A percentile compares a stretch with the other conserved stretches of the same genome.
Evolutionary conservation across 306 rosid species (phyloP).

Genomic region (Ziziphus jujuba): DNA sequence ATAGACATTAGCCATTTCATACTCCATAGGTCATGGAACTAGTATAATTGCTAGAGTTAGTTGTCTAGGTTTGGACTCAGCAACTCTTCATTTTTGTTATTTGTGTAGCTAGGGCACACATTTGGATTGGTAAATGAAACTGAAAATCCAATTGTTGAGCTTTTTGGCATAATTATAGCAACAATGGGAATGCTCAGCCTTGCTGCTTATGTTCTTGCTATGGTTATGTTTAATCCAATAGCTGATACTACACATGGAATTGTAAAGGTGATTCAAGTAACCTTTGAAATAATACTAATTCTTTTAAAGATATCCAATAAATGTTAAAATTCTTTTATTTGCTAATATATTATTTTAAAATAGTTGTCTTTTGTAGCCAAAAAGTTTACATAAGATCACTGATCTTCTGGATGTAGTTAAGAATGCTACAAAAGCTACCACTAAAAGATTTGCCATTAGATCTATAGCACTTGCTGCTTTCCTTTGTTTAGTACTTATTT

Average conservation of each 20-base stretch:
- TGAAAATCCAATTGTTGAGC: slow-evolving; percentile 89
- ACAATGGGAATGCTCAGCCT: slow-evolving; percentile 99
- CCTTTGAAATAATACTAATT: slow-evolving; percentile 12
- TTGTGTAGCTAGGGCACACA: slow-evolving; percentile 84
- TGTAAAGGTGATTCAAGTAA: slow-evolving; percentile 98
- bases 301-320: slow-evolving; percentile 5
- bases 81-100: slow-evolving; percentile 98
- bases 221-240: slow-evolving; percentile 99
- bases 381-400: slow-evolving; percentile 95
- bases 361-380: slow-evolving; percentile 60
- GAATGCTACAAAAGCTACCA: slow-evolving; percentile 96
- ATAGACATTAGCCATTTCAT: slow-evolving; percentile 85
- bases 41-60: slow-evolving; percentile 96
- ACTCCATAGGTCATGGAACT: slow-evolving; percentile 97
- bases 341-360: slow-evolving; percentile 9
- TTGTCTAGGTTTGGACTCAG: slow-evolving; percentile 98
- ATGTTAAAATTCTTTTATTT: slow-evolving; percentile 6
- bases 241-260: slow-evolving; percentile 99
- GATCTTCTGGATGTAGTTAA: slow-evolving; percentile 97
- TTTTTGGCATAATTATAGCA: slow-evolving; percentile 98
- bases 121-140: slow-evolving; percentile 79
- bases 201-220: slow-evolving; percentile 97
- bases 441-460: slow-evolving; percentile 98
- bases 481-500: slow-evolving; percentile 98
- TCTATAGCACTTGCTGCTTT: slow-evolving; percentile 98